A percentile compares a stretch with the other conserved stretches of the same genome.
Conservation (phyloP, 768 basidiomycete species). For the Suillus sp. region DNA sequence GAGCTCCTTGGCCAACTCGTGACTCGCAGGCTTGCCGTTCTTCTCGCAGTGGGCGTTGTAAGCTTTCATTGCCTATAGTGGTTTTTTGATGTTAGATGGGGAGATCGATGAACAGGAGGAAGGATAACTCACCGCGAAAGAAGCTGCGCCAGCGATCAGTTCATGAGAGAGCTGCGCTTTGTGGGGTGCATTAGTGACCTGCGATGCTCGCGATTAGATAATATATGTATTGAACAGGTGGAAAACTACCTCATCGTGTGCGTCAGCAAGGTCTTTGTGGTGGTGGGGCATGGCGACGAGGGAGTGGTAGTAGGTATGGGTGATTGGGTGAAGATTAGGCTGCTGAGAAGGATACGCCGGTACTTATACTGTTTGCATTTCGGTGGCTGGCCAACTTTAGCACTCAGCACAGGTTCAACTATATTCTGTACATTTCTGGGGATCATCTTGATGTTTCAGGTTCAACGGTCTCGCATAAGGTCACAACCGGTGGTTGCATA, state of each 20-base stretch:
- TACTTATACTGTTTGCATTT: conserved; percentile 9
- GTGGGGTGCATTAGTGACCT: conserved; percentile 55
- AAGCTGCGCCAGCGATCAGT: conserved; percentile 65
- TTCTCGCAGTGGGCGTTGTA: conserved; percentile 54
- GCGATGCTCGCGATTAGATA: conserved; percentile 7
- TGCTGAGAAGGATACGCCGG: neutral
- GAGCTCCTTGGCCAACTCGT: conserved; percentile 60
- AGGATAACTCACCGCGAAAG: conserved; percentile 51
- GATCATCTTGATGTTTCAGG: neutral
- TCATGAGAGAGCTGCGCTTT: conserved; percentile 64
- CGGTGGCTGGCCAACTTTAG: conserved; percentile 5
- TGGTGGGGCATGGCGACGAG: conserved; percentile 18
- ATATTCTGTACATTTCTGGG: conserved; percentile 14
- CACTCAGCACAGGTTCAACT: neutral
- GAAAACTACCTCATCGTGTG: conserved; percentile 23
- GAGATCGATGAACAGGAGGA: neutral
- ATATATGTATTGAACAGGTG: neutral
- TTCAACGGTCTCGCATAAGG: neutral
- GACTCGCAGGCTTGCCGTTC: conserved; percentile 51
- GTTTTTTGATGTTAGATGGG: conserved; percentile 3
- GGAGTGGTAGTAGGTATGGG: neutral
- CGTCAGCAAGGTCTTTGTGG: conserved; percentile 15
- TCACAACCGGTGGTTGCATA: neutral
- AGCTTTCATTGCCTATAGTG: conserved; percentile 59
- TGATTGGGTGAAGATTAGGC: neutral